Evolutionary conservation across 805 yeast species (phyloP).

Genomic region (Sugiyamaella chiloensis): DNA sequence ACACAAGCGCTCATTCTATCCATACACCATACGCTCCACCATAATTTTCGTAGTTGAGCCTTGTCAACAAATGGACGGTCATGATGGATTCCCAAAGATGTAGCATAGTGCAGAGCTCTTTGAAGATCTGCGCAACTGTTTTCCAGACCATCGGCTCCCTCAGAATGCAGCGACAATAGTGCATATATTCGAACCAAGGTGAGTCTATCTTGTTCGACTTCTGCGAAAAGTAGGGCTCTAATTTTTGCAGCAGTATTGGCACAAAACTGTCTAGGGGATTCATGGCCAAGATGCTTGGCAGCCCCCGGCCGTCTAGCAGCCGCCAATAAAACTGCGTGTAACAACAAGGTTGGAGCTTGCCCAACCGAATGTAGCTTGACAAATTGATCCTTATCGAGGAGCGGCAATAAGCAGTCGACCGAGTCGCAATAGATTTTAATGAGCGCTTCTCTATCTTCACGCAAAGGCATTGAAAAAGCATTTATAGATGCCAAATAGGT

Average conservation of each 20-base stretch:
- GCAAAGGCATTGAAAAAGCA: conserved; percentile 39
- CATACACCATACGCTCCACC: conserved; percentile 43
- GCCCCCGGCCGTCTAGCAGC: conserved; percentile 43
- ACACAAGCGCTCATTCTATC: conserved; percentile 40
- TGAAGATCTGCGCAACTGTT: conserved; percentile 38
- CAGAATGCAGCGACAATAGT: conserved; percentile 38
- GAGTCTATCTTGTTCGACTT: conserved; percentile 39
- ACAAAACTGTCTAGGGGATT: conserved; percentile 34
- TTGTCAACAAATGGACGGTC: conserved; percentile 35
- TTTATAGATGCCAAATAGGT: conserved; percentile 36
- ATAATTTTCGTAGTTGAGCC: conserved; percentile 30
- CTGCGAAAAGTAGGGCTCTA: conserved; percentile 38
- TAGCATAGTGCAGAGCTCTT: conserved; percentile 40
- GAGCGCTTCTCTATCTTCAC: conserved; percentile 34
- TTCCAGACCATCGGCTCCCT: conserved; percentile 40
- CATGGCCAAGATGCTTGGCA: conserved; percentile 28
- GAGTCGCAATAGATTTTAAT: conserved; percentile 40
- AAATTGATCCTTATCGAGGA: conserved; percentile 41
- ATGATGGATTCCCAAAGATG: conserved; percentile 40
- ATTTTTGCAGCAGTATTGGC: conserved; percentile 34
- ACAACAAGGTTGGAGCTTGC: conserved; percentile 39
- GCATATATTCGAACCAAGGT: conserved; percentile 38
- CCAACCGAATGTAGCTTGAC: conserved; percentile 36
- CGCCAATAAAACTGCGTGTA: conserved; percentile 43
- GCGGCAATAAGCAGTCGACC: conserved; percentile 41